Conservation (phyloP, 1,284 basidiomycete species). For the Termitomyces sp. region DNA sequence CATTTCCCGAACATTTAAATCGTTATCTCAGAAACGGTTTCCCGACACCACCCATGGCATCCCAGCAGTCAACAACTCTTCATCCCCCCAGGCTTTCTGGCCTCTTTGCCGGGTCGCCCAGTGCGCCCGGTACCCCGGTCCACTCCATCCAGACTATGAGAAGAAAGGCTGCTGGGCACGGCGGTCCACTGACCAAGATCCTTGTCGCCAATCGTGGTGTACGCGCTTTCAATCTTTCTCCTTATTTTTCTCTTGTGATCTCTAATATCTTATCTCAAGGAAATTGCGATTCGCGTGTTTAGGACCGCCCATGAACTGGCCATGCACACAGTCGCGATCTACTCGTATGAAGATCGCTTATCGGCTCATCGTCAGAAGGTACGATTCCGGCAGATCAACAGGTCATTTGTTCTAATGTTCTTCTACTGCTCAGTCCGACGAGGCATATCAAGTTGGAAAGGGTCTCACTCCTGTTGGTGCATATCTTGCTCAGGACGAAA, state of each 20-base stretch:
- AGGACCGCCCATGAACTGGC: slow-evolving; percentile 98
- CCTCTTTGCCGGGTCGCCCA: slow-evolving; percentile 68
- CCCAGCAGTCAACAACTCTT: slow-evolving; percentile 37
- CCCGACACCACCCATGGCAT: slow-evolving; percentile 38
- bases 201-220: slow-evolving; percentile 95
- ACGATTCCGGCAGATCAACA: slow-evolving; percentile 15
- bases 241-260: slow-evolving; percentile 1
- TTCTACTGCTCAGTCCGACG: slow-evolving; percentile 71
- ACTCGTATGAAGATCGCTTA: slow-evolving; percentile 94
- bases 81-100: slow-evolving; percentile 70
- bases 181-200: slow-evolving; percentile 88
- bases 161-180: slow-evolving; percentile 86
- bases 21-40: slow-evolving; percentile 4
- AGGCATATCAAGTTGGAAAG: slow-evolving; percentile 97
- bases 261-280: slow-evolving; percentile 43
- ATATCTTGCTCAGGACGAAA: slow-evolving; percentile 97
- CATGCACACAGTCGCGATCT: slow-evolving; percentile 99
- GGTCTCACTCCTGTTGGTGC: slow-evolving; percentile 94
- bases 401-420: slow-evolving; percentile 7
- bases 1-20: slow-evolving; percentile 12
- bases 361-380: slow-evolving; percentile 98
- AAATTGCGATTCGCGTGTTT: slow-evolving; percentile 99
- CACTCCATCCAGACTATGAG: slow-evolving; percentile 89
- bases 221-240: slow-evolving; percentile 28
- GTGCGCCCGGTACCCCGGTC: slow-evolving; percentile 74